Percentiles rank a stretch among this genome's conserved stretches.
These are phyloP conservation scores for Vitis rupestris DNA, from an alignment of 164 flowering plant genomes.

Conservation along the genomic window DNA sequence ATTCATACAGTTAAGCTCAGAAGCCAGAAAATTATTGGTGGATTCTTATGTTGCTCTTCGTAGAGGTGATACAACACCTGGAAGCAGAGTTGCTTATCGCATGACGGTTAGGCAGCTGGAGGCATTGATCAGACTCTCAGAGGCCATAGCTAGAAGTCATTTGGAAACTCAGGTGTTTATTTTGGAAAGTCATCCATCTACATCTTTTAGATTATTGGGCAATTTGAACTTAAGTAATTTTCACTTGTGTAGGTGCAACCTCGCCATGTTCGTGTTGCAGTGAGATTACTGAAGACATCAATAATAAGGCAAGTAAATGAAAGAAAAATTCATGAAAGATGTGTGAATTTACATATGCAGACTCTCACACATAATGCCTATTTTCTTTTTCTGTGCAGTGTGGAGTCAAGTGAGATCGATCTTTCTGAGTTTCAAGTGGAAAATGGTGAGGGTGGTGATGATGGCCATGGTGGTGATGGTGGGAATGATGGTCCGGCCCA, in stretches of 20 bases:
- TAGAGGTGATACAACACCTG: conserved; percentile 87
- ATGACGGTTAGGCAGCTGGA: conserved; percentile 99
- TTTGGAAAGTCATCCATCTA: neutral
- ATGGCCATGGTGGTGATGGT: conserved; percentile 25
- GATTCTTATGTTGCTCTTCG: conserved; percentile 96
- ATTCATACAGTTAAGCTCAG: conserved; percentile 52
- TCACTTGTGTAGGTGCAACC: conserved; percentile 56
- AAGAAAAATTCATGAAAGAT: too few species aligned
- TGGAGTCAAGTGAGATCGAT: conserved; percentile 92
- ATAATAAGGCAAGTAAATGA: conserved; percentile 64
- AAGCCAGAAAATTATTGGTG: conserved; percentile 79
- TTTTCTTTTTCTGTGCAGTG: conserved; percentile 48
- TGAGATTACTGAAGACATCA: conserved; percentile 79
- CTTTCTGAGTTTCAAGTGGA: conserved; percentile 86
- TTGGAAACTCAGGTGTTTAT: conserved; percentile 64
- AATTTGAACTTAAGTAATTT: neutral
- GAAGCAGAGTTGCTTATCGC: conserved; percentile 91
- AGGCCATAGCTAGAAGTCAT: conserved; percentile 84
- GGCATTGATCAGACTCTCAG: conserved; percentile 88
- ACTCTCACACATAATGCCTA: neutral
- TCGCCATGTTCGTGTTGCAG: conserved; percentile 75
- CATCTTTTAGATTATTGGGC: neutral
- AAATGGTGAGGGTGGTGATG: conserved; percentile 15
- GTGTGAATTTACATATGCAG: too few species aligned
- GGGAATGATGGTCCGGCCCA: conserved; percentile 26